Evolutionary conservation across 768 basidiomycete genomes (phyloP).

Genomic region (Mrakia blollopis): DNA sequence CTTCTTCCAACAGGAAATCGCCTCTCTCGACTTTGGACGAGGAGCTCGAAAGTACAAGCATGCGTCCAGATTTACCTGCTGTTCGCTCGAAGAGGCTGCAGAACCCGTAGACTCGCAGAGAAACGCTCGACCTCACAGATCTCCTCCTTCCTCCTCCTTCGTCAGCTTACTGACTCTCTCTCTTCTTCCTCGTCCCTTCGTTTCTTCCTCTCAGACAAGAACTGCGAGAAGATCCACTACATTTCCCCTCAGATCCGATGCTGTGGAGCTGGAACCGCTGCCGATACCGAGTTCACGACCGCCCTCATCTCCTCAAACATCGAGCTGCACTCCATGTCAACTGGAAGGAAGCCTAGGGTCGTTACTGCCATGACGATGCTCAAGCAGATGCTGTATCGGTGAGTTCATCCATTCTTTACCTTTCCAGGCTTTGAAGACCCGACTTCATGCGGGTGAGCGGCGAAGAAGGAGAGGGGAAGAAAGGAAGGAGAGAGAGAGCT

Average conservation of each 20-base stretch:
- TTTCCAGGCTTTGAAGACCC: background rate
- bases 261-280: slow-evolving; percentile 98
- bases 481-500: too few species aligned
- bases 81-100: too few species aligned
- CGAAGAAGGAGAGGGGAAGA: background rate
- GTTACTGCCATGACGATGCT: slow-evolving; percentile 99
- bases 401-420: slow-evolving; percentile 33
- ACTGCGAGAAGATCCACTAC: slow-evolving; percentile 98
- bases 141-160: background rate
- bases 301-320: slow-evolving; percentile 94
- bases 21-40: too few species aligned
- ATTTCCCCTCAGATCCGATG: slow-evolving; percentile 92
- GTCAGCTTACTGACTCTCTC: background rate
- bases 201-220: slow-evolving; percentile 67
- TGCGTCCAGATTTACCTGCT: too few species aligned
- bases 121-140: background rate
- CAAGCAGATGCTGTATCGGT: slow-evolving; percentile 91
- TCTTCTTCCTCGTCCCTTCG: background rate
- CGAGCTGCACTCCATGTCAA: slow-evolving; percentile 83
- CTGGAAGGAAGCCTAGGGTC: slow-evolving; percentile 84
- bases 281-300: slow-evolving; percentile 92
- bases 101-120: background rate
- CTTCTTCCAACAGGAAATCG: too few species aligned
- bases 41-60: too few species aligned
- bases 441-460: background rate